phyloP scores from a whole-genome alignment of 1,139 yeast genomes.

The Taiozyma sp. region DNA sequence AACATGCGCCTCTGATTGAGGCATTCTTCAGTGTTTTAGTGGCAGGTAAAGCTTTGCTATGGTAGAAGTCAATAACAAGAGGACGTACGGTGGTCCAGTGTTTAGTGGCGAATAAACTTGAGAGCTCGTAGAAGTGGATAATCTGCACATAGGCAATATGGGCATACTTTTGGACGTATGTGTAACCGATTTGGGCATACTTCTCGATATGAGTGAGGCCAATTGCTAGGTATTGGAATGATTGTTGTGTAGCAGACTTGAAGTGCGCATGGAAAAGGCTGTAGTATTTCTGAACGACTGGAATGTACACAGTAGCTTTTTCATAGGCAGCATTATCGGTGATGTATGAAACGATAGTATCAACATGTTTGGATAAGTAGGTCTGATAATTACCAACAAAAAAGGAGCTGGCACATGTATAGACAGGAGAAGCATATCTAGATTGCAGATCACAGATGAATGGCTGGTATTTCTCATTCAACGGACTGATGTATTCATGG shows the following conservation, averaged over 20 bases:
- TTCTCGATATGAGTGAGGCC: not conserved
- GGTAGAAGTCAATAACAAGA: not conserved
- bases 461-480: constrained; percentile 12
- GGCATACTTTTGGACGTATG: not conserved
- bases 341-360: constrained; percentile 3
- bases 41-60: not conserved
- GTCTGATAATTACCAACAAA: constrained; percentile 10
- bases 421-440: constrained; percentile 10
- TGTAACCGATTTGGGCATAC: not conserved
- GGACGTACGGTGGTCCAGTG: not conserved
- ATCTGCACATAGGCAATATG: not conserved
- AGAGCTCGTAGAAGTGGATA: not conserved
- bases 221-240: not conserved
- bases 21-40: not conserved
- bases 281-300: constrained; percentile 1
- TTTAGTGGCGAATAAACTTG: not conserved
- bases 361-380: constrained; percentile 11
- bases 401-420: not conserved
- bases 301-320: constrained; percentile 1
- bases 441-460: constrained; percentile 3
- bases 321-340: constrained; percentile 7
- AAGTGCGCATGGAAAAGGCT: not conserved
- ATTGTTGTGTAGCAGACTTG: constrained; percentile 1
- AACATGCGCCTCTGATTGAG: not conserved
- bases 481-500: constrained; percentile 13